Base-by-base conservation (phyloP, 202 grass and related monocot species). In the Sporobolus alterniflorus region DNA sequence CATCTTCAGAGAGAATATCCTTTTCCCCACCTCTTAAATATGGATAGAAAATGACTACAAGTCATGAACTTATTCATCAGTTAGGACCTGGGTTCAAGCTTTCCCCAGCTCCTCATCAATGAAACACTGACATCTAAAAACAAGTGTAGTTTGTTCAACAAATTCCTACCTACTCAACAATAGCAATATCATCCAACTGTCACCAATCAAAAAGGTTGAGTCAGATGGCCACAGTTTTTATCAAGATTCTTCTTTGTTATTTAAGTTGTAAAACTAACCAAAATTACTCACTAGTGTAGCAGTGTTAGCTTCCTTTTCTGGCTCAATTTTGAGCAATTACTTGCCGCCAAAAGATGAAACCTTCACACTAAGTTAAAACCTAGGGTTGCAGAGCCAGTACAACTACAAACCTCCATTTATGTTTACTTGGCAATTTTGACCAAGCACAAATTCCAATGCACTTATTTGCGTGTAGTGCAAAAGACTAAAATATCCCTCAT, bases 181-280 rank as follows among this genome's bases (percentile, higher is more conserved):
- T 60, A n/a, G 25, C 49, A 13, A 62, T 61, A 22, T 21, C 59
- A 67, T 72, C 41, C 36, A 71, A 16, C 12, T 25, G 40, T 67
- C 29, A 16, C 31, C 7, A n/a, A 65, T 66, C 11, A 52, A 39
- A 75, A 72, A 73, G 59, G 9, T 30, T 68, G 31, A 64, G 20
- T 34, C 20, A 1, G 44, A 60, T 44, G 40, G 28, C 70, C 71
- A 74, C 14, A 66, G 39, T 85, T 89, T 76, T 41, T 32, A 36
- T 34, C 36, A 9, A 26, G 16, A 82, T 40, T 73, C 41, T 76
- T 76, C 40, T 71, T 71, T 14, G 36, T 48, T 85, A 78, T 55
- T 59, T 51, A 84, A 79, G 30, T 62, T 34, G 11, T 29, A 76
- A 18, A 72, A 36, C 1, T 48, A 74, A 48, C 44, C 26, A 80